Evolutionary conservation across 495 filamentous ascomycete species (phyloP), one percentile per base, ranked within the genome.

Genomic region (Daldinia grandis): DNA sequence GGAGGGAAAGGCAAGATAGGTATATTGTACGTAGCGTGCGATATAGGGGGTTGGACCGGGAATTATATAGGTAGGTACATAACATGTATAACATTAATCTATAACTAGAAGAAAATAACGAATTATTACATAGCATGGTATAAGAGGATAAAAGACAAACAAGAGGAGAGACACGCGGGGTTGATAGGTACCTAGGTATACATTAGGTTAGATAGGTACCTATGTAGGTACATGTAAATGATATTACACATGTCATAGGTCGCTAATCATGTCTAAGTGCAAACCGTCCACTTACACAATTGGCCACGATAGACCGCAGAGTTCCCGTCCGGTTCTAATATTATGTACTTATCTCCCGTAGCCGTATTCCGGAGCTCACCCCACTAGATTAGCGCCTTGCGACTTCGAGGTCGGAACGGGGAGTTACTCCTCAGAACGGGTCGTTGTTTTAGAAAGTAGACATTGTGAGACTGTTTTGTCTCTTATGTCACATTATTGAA

Each of bases 361-460:
- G 66, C 71, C 71, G 71, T 63, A 66, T 64, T 74, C 71, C 71
- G 71, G 66, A 69, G 66, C 54, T 56, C 1, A 49, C 66, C 66
- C 66, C 70, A 73, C 70, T 50, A 56, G 44, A 57, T 58, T 64
- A 67, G 55, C 33, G 55, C 21, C 25, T 44, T 21, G 49, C 30
- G 54, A 64, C 14, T 64, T 68, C 64, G 70, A 73, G 55, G 50
- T 73, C 61, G 57, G 65, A 73, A 60, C 64, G 58, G 30, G 4
- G 14, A n/a, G 28, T 31, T 66, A 58, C 51, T 62, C 40, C 50
- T 62, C 21, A 57, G 17, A 62, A 50, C 40, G 31, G 27, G 38
- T 19, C 19, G 4, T 15, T 33, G 21, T 31, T 64, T 44, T 58
- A 12, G 6, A 12, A 14, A 17, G 28, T 19, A 58, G 17, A 42